A percentile compares a stretch with the other conserved stretches of the same genome.
phyloP scores from a whole-genome alignment of 768 basidiomycete species.

The Boletellus ananiceps region DNA sequence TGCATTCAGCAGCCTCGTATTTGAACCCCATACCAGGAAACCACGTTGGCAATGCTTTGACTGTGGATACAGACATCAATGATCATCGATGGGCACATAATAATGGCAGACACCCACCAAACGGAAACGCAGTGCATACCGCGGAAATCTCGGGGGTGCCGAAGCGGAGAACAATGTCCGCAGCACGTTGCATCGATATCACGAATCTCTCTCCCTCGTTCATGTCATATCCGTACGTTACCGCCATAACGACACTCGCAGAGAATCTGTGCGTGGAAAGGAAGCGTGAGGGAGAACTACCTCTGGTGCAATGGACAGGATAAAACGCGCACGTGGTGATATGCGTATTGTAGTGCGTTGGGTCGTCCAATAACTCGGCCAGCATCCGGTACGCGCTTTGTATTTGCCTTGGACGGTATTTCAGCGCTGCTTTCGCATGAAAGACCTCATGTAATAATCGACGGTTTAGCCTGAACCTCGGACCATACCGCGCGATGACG shows the following conservation, averaged over 20 bases:
- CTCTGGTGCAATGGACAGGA: neutral
- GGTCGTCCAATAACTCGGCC: slow-evolving; percentile 4
- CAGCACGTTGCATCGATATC: slow-evolving; percentile 6
- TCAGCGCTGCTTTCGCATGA: slow-evolving; percentile 5
- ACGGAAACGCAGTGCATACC: slow-evolving; percentile 11
- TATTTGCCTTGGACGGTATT: slow-evolving; percentile 15
- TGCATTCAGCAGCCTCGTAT: slow-evolving; percentile 9
- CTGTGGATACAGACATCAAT: slow-evolving; percentile 5
- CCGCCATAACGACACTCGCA: slow-evolving; percentile 11
- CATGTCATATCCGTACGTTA: slow-evolving; percentile 16
- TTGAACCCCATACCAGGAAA: slow-evolving; percentile 26
- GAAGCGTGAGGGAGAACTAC: neutral
- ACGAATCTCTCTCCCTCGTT: slow-evolving; percentile 3
- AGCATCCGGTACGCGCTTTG: slow-evolving; percentile 11
- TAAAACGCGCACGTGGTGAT: slow-evolving; percentile 10
- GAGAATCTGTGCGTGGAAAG: neutral
- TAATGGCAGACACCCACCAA: slow-evolving; percentile 4
- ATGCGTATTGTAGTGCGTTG: slow-evolving; percentile 4
- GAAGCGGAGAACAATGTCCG: slow-evolving; percentile 2
- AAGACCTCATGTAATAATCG: slow-evolving; percentile 19
- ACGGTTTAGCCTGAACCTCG: slow-evolving; percentile 21
- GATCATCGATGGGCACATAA: too few species aligned
- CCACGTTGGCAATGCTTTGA: slow-evolving; percentile 21
- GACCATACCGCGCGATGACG: slow-evolving; percentile 17
- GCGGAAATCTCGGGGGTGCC: neutral